Percentiles rank a stretch among this genome's conserved stretches.
phyloP scores from a whole-genome alignment of 352 stramenopile genomes.

The Phytopythium litorale region DNA sequence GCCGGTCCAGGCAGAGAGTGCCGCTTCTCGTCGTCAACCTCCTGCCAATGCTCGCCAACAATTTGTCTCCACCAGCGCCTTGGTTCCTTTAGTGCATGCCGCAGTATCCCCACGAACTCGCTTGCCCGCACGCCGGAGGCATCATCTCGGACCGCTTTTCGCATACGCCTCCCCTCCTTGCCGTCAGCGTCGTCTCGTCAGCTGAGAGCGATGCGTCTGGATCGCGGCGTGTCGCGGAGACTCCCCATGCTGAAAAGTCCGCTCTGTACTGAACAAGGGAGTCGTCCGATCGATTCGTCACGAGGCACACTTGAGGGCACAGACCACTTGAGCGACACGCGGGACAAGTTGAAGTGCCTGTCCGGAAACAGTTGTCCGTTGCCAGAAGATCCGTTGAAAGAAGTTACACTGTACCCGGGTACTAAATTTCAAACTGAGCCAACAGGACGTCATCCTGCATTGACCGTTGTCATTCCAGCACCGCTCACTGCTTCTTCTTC shows the following conservation, averaged over 20 bases:
- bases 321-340: background rate
- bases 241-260: too few relatives aligned
- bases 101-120: too few relatives aligned
- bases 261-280: too few relatives aligned
- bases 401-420: too few relatives aligned
- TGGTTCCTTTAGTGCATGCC: too few relatives aligned
- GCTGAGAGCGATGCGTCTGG: too few relatives aligned
- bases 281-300: background rate
- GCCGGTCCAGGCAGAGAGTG: too few relatives aligned
- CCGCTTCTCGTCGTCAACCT: too few relatives aligned
- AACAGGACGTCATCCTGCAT: background rate
- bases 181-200: background rate
- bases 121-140: too few relatives aligned
- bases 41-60: too few relatives aligned
- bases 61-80: too few relatives aligned
- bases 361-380: background rate
- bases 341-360: background rate
- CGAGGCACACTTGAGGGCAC: background rate
- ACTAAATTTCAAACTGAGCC: background rate
- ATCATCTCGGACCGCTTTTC: background rate
- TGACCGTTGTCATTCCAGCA: background rate
- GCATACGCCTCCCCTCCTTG: background rate
- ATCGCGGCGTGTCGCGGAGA: background rate
- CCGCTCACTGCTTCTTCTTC: slow-evolving; percentile 17
- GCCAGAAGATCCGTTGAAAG: too few relatives aligned